Evolutionary conservation across 371 early-diverging fungal species (phyloP), one percentile per base, ranked within the genome.

Genomic region (Thermomucor indicae-seudaticae): DNA sequence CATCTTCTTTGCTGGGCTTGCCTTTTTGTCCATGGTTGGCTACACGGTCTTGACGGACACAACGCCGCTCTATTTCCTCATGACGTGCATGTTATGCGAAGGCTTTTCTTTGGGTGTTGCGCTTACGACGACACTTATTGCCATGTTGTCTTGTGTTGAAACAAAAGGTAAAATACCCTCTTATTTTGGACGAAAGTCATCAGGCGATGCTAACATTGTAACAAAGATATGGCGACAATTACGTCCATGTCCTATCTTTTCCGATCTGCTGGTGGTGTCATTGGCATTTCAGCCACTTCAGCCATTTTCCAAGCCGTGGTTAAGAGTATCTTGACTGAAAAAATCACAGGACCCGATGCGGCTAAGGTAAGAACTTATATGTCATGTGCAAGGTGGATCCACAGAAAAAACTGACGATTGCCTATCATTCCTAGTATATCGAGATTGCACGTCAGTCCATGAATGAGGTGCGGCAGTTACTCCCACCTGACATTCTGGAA

Each of bases 141-240:
- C 77, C 4, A 67, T 79, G 70, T 57, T 79, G 12, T 72, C 75
- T 10, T 65, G 67, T 47, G 64, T 76, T 24, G 66, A 62, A 39
- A 51, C 48, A 12, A 39, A 58, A 58, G 78, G 70, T 69, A 62
- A 35, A n/a, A n/a, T n/a, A n/a, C n/a, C n/a, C n/a, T n/a, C n/a
- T n/a, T n/a, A n/a, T n/a, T n/a, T n/a, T n/a, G n/a, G n/a, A n/a
- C n/a, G n/a, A n/a, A n/a, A n/a, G n/a, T n/a, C n/a, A n/a, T n/a
- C n/a, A n/a, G n/a, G n/a, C n/a, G n/a, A n/a, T n/a, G 35, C 11
- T 11, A 2, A 22, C 2, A 37, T 31, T 49, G 23, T 35, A n/a
- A 17, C n/a, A 5, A 12, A 72, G 77, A 79, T 40, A 70, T 76
- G 67, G 79, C 79, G n/a, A 75, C 73, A 0, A 60, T 65, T 34